Evolutionary conservation across 1,284 basidiomycete genomes (phyloP), one percentile per base, ranked within the genome.

Genomic region (Tilletia indica): DNA sequence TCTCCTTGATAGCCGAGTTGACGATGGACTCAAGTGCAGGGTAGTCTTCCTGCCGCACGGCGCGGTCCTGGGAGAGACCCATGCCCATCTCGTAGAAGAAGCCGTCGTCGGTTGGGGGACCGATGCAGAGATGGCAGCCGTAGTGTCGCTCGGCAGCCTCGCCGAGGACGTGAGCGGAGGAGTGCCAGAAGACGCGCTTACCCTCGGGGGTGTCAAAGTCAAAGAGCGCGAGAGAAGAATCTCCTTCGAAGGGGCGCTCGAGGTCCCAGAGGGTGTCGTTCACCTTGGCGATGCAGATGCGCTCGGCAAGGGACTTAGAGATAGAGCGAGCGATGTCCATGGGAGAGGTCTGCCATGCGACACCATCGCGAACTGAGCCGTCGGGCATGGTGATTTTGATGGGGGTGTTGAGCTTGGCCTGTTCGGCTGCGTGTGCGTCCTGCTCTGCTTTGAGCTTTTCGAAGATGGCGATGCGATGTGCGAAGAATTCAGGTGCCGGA

Each of bases 61-160:
- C 76, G 51, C 82, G 79, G 31, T 82, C 82, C 38, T 74, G 77
- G 56, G 81, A 82, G 49, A 80, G 78, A 61, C 82, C 82, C 82
- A 84, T 84, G 48, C 78, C 82, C 97, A 99, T 99, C 85, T 99
- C 97, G 85, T 99, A 99, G 89, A 97, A 99, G 89, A 99, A 99
- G 16, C 97, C 97, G 39, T 99, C 96, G 58, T 97, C 94, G 2
- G 94, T 95, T 25, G 97, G 97, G 25, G 97, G 97, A 16, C 97
- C 97, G 78, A 98, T 91, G 84, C 96, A 97, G 21, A 99, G 88
- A 86, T 97, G 94, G 85, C 95, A 97, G 58, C 96, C 96, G 85
- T 98, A 97, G 85, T 97, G 94, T 73, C 93, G 89, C 85, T 99
- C 97, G 61, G 94, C 91, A 63, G 97, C 93, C 86, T 99, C 97